phyloP scores from a whole-genome alignment of 208 protist species.

The Trichomonas gallinae region DNA sequence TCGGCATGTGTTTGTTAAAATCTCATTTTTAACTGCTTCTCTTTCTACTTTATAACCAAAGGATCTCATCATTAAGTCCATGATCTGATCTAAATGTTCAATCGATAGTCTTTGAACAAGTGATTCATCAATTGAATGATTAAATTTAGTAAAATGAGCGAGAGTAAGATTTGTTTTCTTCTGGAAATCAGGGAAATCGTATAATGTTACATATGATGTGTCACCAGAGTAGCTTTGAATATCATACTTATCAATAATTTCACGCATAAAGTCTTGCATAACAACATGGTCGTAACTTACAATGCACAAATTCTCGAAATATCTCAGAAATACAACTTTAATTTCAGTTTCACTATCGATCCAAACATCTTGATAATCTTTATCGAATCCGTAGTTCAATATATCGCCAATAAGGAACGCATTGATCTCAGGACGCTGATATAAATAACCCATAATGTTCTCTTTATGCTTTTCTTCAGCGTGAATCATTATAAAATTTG shows the following conservation, averaged over 20 bases:
- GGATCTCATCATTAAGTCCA: background rate
- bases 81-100: background rate
- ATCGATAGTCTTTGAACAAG: background rate
- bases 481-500: background rate
- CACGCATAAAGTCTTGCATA: background rate
- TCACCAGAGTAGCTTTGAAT: background rate
- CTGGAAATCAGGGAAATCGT: background rate
- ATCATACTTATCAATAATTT: background rate
- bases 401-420: background rate
- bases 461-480: background rate
- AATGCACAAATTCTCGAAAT: background rate
- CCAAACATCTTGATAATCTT: background rate
- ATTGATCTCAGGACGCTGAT: background rate
- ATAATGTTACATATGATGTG: background rate
- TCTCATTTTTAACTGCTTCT: background rate
- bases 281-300: background rate
- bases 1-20: background rate
- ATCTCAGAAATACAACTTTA: background rate
- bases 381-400: background rate
- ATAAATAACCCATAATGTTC: background rate
- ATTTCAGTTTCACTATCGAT: background rate
- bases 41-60: background rate
- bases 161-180: background rate
- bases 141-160: background rate
- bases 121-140: background rate